Base-by-base conservation (phyloP, 73 alveolate genomes). In the Breviolum minutum region DNA sequence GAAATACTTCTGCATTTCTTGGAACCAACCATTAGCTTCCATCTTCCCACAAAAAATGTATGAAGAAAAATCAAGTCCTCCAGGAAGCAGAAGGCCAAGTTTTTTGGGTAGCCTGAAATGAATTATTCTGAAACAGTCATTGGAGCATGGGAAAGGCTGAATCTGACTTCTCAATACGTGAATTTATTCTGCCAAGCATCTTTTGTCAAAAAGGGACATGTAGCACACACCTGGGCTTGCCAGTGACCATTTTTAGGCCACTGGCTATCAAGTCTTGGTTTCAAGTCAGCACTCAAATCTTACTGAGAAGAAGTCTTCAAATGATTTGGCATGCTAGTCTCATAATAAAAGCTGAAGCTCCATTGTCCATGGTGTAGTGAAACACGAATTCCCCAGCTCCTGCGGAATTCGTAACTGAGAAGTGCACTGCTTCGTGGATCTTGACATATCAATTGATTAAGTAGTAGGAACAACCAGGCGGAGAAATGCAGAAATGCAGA, bases 301-400 rank as follows among this genome's bases (percentile, higher is more conserved):
- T 68, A 17, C 24, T 68, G 77, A 22, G 77, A 22, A 22, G 24
- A 68, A 22, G 77, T 68, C 24, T 14, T 14, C 77, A 68, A 22
- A 22, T 68, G 24, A 17, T 22, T 22, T 22, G 17, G 77, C n/a
- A 22, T 68, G 77, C 29, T 2, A 24, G 20, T n/a, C 20, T 14
- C 48, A 40, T 19, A 48, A 26, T 29, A 26, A 7, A 6, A 20
- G 96, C 96, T 30, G 32, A 60, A 30, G 60, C 26, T 60, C 98
- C 98, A 76, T 93, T 77, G 68, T 93, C 92, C 82, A 93, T 93
- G 98, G 91, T 77, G 91, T 93, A 93, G 92, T 93, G 98, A 63
- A 93, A 93, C 62, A 93, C 98, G 63, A 93, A 77, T 26, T 93
- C 98, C 69, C 98, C 98, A 22, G 96, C 96, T 90, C 96, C 96